Evolutionary conservation across 139 green algal species (phyloP), one percentile per base, ranked within the genome.

Genomic region (Micromonas commoda): DNA sequence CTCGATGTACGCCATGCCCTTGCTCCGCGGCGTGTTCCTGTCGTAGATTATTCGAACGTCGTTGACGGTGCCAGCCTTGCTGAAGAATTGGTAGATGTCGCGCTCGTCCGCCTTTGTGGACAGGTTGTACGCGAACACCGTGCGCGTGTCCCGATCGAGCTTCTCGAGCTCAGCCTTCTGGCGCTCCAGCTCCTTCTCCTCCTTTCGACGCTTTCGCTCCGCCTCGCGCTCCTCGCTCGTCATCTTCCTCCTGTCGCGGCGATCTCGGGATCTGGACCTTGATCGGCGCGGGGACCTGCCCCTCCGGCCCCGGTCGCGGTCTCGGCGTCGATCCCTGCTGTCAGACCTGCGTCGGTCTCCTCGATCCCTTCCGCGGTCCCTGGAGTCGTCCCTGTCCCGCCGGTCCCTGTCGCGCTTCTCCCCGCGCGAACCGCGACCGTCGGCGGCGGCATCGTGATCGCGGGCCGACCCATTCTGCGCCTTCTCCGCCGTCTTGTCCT

Each of bases 1-100:
- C 89, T 98, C 93, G 29, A 98, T 88, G 86, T 98, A 98, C 3
- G 93, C 91, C 80, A 97, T 91, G 66, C 93, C 93, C 86, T 97
- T 97, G 76, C 85, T 92, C 45, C 86, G 85, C 39, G 87, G 87
- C 9, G 90, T 94, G 84, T 88, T 89, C 60, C 92, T 89, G 84
- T 98, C 93, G 6, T 81, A 91, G 81, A 98, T 97, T 74, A 97
- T 89, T 39, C 88, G 88, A 57, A 98, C 92, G 85, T 98, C 93
- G 21, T 84, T 85, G 0, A 98, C 84, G 38, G 80, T 83, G 29
- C 91, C 90, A 32, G 85, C 88, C 39, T 82, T 73, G 9, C 76
- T 85, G 79, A 96, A 97, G 71, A 96, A 94, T 52, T 92, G 77
- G 70, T 94, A 97, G 6, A 98, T 81, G 69, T 97, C 92, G 28